These are phyloP conservation scores for Cyclotella choctawhatcheeana DNA, from an alignment of 108 stramenopile genomes.

Conservation along the genomic window DNA sequence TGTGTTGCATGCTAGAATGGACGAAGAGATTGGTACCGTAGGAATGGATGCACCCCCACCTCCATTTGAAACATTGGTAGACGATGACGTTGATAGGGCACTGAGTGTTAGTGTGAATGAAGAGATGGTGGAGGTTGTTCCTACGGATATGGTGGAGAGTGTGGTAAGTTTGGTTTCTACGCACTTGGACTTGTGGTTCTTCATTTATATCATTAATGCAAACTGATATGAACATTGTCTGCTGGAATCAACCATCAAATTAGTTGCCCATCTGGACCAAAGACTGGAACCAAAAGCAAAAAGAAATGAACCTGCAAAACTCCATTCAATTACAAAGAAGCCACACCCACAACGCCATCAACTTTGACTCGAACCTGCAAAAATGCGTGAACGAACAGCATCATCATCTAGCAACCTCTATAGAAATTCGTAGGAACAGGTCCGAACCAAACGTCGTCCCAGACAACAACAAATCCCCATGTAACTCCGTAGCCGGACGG, in stretches of 20 bases:
- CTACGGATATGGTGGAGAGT: slow-evolving; percentile 18
- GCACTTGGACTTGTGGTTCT: too few species aligned
- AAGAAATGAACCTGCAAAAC: slow-evolving; percentile 24
- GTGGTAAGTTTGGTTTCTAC: slow-evolving; percentile 8
- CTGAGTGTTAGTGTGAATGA: slow-evolving; percentile 24
- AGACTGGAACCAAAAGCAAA: slow-evolving; percentile 32
- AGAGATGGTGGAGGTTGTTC: slow-evolving; percentile 35
- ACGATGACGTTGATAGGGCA: background rate
- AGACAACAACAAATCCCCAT: background rate
- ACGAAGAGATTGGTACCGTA: background rate
- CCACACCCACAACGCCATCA: slow-evolving; percentile 3
- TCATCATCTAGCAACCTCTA: background rate
- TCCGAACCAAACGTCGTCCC: background rate
- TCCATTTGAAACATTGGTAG: background rate
- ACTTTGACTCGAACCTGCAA: background rate
- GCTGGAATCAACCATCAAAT: background rate
- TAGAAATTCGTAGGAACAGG: slow-evolving; percentile 7
- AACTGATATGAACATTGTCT: background rate
- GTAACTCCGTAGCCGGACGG: background rate
- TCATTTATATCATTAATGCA: background rate
- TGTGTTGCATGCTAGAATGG: background rate
- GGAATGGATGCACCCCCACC: background rate
- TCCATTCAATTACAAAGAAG: background rate
- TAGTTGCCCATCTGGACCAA: slow-evolving; percentile 26
- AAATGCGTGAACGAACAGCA: background rate